Percentiles rank a stretch among this genome's conserved stretches.
These are phyloP conservation scores for Boletus subparvulus DNA, from an alignment of 768 basidiomycete species.

Conservation along the genomic window DNA sequence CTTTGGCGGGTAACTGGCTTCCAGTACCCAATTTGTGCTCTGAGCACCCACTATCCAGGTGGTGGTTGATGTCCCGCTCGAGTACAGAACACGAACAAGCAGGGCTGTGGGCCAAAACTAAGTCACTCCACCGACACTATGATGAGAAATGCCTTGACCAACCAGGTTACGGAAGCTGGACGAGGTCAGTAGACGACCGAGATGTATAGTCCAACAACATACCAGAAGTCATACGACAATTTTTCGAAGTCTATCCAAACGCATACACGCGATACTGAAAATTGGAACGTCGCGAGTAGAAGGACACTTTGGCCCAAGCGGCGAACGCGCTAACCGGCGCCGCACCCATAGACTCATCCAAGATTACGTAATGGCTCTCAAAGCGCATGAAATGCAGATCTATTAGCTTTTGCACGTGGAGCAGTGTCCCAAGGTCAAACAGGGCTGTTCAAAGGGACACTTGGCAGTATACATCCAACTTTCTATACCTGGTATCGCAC, in stretches of 20 bases:
- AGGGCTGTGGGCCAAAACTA: slow-evolving; percentile 37
- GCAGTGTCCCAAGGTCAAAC: background rate
- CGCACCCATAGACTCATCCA: background rate
- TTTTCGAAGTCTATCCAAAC: background rate
- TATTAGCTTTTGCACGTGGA: background rate
- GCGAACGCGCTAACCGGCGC: too few relatives aligned
- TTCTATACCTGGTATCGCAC: slow-evolving; percentile 11
- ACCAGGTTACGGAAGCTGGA: slow-evolving; percentile 24
- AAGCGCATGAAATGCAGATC: background rate
- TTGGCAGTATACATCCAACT: slow-evolving; percentile 4
- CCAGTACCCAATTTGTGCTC: slow-evolving; percentile 11
- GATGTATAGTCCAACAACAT: background rate
- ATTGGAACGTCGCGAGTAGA: background rate
- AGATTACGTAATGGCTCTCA: background rate
- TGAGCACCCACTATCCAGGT: slow-evolving; percentile 50
- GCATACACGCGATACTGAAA: background rate
- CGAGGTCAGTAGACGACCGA: background rate
- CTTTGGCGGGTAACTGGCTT: slow-evolving; percentile 5
- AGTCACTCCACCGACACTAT: background rate
- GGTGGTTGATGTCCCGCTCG: slow-evolving; percentile 46
- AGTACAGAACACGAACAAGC: slow-evolving; percentile 46
- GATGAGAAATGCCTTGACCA: slow-evolving; percentile 7
- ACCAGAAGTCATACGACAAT: slow-evolving; percentile 16
- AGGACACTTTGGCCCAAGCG: background rate
- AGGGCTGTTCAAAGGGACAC: background rate